Evolutionary conservation across 768 basidiomycete genomes (phyloP).

Genomic region (Mycena galericulata): DNA sequence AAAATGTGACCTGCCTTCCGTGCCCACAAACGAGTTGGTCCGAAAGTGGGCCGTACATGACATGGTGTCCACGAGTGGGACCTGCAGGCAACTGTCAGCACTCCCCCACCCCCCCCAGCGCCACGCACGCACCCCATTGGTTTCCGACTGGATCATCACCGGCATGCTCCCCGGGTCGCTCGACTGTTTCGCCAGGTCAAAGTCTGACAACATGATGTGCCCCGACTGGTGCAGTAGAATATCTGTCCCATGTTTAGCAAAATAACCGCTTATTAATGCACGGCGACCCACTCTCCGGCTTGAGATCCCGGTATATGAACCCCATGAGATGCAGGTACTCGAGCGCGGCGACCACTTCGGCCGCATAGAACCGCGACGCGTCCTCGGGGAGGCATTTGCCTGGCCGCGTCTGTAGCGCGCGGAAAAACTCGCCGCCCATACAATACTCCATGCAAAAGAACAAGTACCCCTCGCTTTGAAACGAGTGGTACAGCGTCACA

Average conservation of each 20-base stretch:
- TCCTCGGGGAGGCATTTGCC: slow-evolving; percentile 98
- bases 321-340: slow-evolving; percentile 99
- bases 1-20: slow-evolving; percentile 91
- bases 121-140: slow-evolving; percentile 81
- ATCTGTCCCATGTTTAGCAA: slow-evolving; percentile 62
- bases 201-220: slow-evolving; percentile 99
- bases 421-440: slow-evolving; percentile 99
- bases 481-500: slow-evolving; percentile 98
- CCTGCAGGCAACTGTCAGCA: slow-evolving; percentile 56
- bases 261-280: slow-evolving; percentile 32
- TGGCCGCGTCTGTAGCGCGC: slow-evolving; percentile 94
- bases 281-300: slow-evolving; percentile 92
- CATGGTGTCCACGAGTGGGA: slow-evolving; percentile 95
- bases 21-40: slow-evolving; percentile 99
- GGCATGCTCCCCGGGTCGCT: slow-evolving; percentile 88
- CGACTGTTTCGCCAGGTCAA: slow-evolving; percentile 97
- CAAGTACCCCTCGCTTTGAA: slow-evolving; percentile 97
- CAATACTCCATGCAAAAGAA: slow-evolving; percentile 99
- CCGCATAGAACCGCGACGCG: slow-evolving; percentile 96
- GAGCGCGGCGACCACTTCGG: slow-evolving; percentile 96
- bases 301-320: slow-evolving; percentile 98
- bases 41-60: slow-evolving; percentile 97
- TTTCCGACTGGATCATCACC: slow-evolving; percentile 87
- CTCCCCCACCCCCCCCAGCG: slow-evolving; percentile 17
- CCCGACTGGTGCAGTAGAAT: slow-evolving; percentile 97